These are phyloP conservation scores for Globisporangium okanoganense DNA, from an alignment of 352 stramenopile species.

Conservation along the genomic window DNA sequence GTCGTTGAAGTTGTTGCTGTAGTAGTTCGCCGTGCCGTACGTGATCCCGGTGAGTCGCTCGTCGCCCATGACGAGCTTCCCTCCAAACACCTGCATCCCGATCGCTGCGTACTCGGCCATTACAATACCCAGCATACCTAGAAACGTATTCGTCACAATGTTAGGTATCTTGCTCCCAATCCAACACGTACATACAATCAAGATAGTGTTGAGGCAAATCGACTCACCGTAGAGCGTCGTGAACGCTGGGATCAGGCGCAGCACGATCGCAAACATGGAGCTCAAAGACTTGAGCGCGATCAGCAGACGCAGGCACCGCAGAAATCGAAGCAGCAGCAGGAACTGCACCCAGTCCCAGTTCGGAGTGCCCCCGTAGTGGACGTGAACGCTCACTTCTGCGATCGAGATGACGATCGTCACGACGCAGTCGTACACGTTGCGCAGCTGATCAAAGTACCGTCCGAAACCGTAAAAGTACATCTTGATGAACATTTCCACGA, in stretches of 20 bases:
- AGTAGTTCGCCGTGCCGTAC: constrained; percentile 53
- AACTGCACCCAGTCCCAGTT: constrained; percentile 52
- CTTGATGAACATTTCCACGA: constrained; percentile 84
- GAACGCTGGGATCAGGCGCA: constrained; percentile 47
- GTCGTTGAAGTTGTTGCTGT: constrained; percentile 81
- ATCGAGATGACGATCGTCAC: constrained; percentile 62
- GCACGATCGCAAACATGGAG: constrained; percentile 50
- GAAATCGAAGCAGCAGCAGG: constrained; percentile 54
- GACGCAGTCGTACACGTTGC: constrained; percentile 83
- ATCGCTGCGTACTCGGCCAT: constrained; percentile 59
- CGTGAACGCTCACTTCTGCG: constrained; percentile 49
- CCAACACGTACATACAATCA: background rate
- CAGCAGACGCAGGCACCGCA: constrained; percentile 48
- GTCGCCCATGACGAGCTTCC: constrained; percentile 40
- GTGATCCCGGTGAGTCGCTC: constrained; percentile 26
- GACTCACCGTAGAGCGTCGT: constrained; percentile 46
- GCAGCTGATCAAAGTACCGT: constrained; percentile 54
- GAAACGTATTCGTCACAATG: background rate
- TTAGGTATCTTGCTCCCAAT: background rate
- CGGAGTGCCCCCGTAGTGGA: constrained; percentile 33
- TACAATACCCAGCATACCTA: constrained; percentile 55
- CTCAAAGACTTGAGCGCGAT: constrained; percentile 43
- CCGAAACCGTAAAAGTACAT: constrained; percentile 49
- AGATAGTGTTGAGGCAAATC: background rate
- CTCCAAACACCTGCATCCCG: constrained; percentile 63